Percentiles rank a stretch among this genome's conserved stretches.
These are phyloP conservation scores for Colletotrichum chrysophilum DNA, from an alignment of 2,329 filamentous ascomycete genomes.

Conservation along the genomic window DNA sequence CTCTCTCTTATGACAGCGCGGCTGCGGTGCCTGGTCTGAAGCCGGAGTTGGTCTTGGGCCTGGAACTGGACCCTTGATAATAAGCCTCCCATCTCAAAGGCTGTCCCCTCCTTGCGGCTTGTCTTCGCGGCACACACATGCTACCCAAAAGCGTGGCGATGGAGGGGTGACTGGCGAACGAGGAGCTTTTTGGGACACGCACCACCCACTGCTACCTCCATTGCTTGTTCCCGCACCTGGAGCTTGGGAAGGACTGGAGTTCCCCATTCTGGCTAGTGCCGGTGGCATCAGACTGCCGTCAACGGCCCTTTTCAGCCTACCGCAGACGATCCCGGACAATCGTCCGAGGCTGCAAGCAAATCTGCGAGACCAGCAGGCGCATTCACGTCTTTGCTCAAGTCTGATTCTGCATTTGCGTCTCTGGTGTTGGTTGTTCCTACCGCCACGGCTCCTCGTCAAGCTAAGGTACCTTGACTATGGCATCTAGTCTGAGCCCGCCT, in stretches of 20 bases:
- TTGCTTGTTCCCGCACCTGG: slow-evolving; percentile 1
- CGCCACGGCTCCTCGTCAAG: background rate
- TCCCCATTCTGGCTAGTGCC: slow-evolving; percentile 18
- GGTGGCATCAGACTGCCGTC: slow-evolving; percentile 17
- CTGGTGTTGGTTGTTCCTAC: background rate
- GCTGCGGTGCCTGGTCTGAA: background rate
- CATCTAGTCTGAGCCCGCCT: background rate
- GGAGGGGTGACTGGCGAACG: slow-evolving; percentile 13
- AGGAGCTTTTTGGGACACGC: background rate
- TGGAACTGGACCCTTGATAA: slow-evolving; percentile 1
- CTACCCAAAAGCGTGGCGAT: slow-evolving; percentile 23
- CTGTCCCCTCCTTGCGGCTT: slow-evolving; percentile 7
- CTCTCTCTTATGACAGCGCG: background rate
- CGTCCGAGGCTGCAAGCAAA: slow-evolving; percentile 13
- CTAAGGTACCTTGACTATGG: background rate
- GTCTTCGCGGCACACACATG: slow-evolving; percentile 15
- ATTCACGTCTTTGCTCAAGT: background rate
- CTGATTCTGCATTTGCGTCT: background rate
- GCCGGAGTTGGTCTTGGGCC: background rate
- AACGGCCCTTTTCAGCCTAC: slow-evolving; percentile 15
- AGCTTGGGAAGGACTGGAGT: background rate
- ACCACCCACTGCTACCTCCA: background rate
- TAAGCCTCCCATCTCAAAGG: slow-evolving; percentile 6
- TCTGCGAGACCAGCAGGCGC: background rate
- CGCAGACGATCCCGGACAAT: slow-evolving; percentile 17